Percentiles rank a stretch among this genome's conserved stretches.
Evolutionary conservation across 345 rosid genomes (phyloP).

Genomic region (Turritis glabra): DNA sequence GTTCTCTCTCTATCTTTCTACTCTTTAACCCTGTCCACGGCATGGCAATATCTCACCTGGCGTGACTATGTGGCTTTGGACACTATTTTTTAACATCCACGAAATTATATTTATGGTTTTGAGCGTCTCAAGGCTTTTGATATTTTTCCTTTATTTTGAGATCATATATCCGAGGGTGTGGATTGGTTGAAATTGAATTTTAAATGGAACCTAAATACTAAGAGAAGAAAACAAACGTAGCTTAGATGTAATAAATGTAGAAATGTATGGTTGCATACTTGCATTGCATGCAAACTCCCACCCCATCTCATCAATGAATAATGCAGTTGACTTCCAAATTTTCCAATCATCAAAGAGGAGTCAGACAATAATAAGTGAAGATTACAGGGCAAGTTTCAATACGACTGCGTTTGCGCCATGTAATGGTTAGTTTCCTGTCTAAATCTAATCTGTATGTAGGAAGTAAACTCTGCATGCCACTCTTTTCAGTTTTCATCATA

Average conservation of each 20-base stretch:
- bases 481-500: background rate
- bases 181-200: background rate
- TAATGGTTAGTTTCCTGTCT: conserved; percentile 24
- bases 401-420: background rate
- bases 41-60: conserved; percentile 2
- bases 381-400: background rate
- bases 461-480: conserved; percentile 10
- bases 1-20: background rate
- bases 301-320: conserved; percentile 24
- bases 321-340: conserved; percentile 32
- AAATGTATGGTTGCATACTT: conserved; percentile 32
- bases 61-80: conserved; percentile 5
- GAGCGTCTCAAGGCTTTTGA: background rate
- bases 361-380: background rate
- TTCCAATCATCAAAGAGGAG: background rate
- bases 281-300: background rate
- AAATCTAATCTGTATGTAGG: background rate
- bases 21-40: conserved; percentile 5
- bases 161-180: background rate
- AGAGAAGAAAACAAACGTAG: background rate
- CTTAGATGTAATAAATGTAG: background rate
- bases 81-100: background rate
- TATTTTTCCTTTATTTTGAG: too few species aligned
- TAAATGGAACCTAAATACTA: background rate
- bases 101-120: background rate